Conservation (phyloP, 208 protist species). For the Trypanosoma boissoni region DNA sequence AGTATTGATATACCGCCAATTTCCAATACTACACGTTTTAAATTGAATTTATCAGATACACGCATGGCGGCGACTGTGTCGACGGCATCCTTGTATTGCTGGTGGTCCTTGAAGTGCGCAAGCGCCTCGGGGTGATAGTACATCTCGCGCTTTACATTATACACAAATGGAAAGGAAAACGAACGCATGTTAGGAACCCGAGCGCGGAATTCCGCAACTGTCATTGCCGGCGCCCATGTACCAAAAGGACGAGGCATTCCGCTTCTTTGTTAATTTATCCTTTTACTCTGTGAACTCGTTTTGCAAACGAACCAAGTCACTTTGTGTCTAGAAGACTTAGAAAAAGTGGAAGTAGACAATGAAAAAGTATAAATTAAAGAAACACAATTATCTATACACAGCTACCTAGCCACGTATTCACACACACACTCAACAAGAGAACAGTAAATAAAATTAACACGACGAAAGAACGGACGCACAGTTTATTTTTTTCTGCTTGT, state of each 20-base stretch:
- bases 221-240: slow-evolving; percentile 82
- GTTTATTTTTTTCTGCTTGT: too few relatives aligned
- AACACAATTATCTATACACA: too few relatives aligned
- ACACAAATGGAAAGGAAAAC: slow-evolving; percentile 54
- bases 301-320: neutral
- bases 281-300: slow-evolving; percentile 3
- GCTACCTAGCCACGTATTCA: too few relatives aligned
- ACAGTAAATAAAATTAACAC: too few relatives aligned
- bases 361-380: slow-evolving; percentile 12
- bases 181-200: slow-evolving; percentile 58
- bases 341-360: slow-evolving; percentile 2
- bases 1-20: slow-evolving; percentile 91
- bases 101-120: slow-evolving; percentile 84
- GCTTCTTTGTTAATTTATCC: neutral
- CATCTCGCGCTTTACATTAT: slow-evolving; percentile 54
- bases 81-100: slow-evolving; percentile 86
- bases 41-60: slow-evolving; percentile 57
- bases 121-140: slow-evolving; percentile 83
- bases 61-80: slow-evolving; percentile 89
- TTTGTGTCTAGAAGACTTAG: neutral
- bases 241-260: slow-evolving; percentile 61
- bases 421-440: too few relatives aligned
- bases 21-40: slow-evolving; percentile 85
- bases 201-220: slow-evolving; percentile 76
- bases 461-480: too few relatives aligned